These are phyloP conservation scores for Coemansia sp. DNA, from an alignment of 192 early-diverging fungal species.

Conservation along the genomic window DNA sequence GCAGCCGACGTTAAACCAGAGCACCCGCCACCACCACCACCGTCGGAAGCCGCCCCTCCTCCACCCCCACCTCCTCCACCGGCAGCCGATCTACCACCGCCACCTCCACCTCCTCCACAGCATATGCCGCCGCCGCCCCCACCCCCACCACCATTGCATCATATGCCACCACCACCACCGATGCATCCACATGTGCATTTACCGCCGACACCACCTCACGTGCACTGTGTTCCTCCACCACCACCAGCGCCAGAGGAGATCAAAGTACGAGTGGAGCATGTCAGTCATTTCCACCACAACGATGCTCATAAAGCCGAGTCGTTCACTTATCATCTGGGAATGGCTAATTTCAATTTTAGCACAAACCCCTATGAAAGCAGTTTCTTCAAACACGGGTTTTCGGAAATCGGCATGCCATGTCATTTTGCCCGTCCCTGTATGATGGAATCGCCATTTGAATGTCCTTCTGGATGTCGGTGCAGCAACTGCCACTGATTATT, in stretches of 20 bases:
- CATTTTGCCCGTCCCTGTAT: constrained; percentile 36
- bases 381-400: constrained; percentile 49
- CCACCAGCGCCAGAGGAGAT: constrained; percentile 2
- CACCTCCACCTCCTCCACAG: neutral
- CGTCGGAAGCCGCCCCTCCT: neutral
- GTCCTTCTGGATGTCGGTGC: constrained; percentile 19
- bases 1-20: constrained; percentile 8
- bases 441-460: constrained; percentile 44
- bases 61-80: neutral
- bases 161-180: constrained; percentile 5
- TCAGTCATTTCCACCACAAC: constrained; percentile 4
- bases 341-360: constrained; percentile 46
- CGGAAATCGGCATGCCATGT: constrained; percentile 40
- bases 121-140: too few species aligned
- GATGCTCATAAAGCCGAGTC: constrained; percentile 17
- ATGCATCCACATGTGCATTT: neutral
- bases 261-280: neutral
- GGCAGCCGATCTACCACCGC: neutral
- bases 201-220: neutral
- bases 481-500: neutral
- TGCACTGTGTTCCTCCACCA: neutral
- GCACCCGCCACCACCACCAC: neutral
- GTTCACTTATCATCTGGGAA: constrained; percentile 33
- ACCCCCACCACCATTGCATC: too few species aligned
- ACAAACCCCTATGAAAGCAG: constrained; percentile 41